These are phyloP conservation scores for Lentinus tigrinus DNA, from an alignment of 768 basidiomycete species.

Conservation along the genomic window DNA sequence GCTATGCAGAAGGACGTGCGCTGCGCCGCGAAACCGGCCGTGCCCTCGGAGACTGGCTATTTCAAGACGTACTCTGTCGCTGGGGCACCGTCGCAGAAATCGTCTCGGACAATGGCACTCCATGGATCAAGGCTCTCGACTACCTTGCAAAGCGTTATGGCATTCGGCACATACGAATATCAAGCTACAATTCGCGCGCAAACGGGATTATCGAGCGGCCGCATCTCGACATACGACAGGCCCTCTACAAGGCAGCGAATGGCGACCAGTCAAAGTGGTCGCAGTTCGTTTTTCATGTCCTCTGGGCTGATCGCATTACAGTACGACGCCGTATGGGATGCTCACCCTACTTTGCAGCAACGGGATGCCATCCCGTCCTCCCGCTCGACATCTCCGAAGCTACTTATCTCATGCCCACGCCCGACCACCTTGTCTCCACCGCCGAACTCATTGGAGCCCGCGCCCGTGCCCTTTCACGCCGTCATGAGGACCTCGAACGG, in stretches of 20 bases:
- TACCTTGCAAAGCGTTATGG: constrained; percentile 27
- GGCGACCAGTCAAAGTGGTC: constrained; percentile 23
- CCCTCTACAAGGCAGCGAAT: constrained; percentile 20
- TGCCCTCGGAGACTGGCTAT: constrained; percentile 32
- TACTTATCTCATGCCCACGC: constrained; percentile 15
- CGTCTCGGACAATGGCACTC: constrained; percentile 42
- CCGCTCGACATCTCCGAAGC: constrained; percentile 23
- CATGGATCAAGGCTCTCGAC: constrained; percentile 26
- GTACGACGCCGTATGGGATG: constrained; percentile 28
- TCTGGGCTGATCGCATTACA: constrained; percentile 40
- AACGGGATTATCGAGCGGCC: constrained; percentile 24
- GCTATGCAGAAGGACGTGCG: constrained; percentile 32
- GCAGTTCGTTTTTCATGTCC: constrained; percentile 20
- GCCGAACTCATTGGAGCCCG: constrained; percentile 18
- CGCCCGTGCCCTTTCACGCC: constrained; percentile 16
- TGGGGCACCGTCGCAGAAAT: constrained; percentile 41
- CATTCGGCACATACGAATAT: constrained; percentile 35
- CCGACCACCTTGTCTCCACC: constrained; percentile 1
- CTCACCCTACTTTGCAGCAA: constrained; percentile 27
- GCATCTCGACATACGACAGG: constrained; percentile 22
- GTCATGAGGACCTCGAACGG: constrained; percentile 6
- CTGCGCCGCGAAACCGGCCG: constrained; percentile 29
- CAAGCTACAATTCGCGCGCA: constrained; percentile 24
- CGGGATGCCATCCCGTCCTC: constrained; percentile 21
- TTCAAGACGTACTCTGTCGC: constrained; percentile 36